Percentiles rank a stretch among this genome's conserved stretches.
Conservation (phyloP, 257 asterid genomes). For the Cruciata laevipes region DNA sequence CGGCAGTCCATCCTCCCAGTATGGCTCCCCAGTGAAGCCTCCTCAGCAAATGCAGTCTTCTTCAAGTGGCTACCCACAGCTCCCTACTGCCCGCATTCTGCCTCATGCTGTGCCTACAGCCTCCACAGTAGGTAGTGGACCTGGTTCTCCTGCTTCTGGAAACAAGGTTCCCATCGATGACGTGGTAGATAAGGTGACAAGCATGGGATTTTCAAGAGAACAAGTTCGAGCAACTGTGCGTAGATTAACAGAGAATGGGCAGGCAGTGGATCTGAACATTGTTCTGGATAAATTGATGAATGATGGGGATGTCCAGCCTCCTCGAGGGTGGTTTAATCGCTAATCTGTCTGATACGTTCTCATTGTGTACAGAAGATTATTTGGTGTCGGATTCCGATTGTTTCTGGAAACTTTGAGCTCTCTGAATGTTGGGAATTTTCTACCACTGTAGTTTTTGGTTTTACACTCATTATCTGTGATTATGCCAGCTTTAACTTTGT, state of each 20-base stretch:
- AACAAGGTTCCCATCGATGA: slow-evolving; percentile 83
- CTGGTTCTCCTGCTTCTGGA: slow-evolving; percentile 49
- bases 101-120: slow-evolving; percentile 91
- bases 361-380: slow-evolving; percentile 32
- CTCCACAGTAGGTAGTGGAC: slow-evolving; percentile 51
- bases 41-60: slow-evolving; percentile 49
- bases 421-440: slow-evolving; percentile 6
- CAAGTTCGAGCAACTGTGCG: slow-evolving; percentile 79
- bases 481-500: neutral
- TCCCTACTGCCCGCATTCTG: slow-evolving; percentile 77
- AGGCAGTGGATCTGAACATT: slow-evolving; percentile 75
- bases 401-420: neutral
- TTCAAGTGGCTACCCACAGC: slow-evolving; percentile 60
- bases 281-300: slow-evolving; percentile 97
- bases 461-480: slow-evolving; percentile 1
- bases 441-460: neutral
- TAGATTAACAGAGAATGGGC: slow-evolving; percentile 88
- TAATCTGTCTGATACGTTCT: slow-evolving; percentile 19
- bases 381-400: slow-evolving; percentile 7
- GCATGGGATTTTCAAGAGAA: slow-evolving; percentile 90
- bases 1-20: slow-evolving; percentile 46
- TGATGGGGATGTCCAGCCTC: slow-evolving; percentile 62
- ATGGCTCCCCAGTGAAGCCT: slow-evolving; percentile 52
- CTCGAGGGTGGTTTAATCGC: slow-evolving; percentile 72
- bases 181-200: slow-evolving; percentile 88